Evolutionary conservation across 2,329 filamentous ascomycete species (phyloP).

Genomic region (Aureobasidium sp.): DNA sequence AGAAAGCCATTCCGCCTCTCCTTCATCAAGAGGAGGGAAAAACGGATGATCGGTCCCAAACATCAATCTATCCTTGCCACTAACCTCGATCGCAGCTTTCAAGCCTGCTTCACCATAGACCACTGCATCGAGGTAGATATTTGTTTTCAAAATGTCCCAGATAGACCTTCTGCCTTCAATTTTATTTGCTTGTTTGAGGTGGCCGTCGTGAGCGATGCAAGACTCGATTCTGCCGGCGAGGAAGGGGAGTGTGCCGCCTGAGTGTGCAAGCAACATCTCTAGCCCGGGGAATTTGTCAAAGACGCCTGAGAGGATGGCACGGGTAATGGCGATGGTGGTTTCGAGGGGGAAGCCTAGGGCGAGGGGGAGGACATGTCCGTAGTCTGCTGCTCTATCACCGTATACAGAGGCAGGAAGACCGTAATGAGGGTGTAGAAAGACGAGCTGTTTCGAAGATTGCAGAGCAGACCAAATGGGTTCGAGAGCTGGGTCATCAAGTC

Average conservation of each 20-base stretch:
- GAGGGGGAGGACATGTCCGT: constrained; percentile 88
- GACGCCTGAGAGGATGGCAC: constrained; percentile 89
- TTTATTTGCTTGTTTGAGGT: constrained; percentile 72
- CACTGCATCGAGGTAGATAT: constrained; percentile 90
- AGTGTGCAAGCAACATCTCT: constrained; percentile 84
- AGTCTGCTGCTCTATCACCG: constrained; percentile 73
- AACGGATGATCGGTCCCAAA: constrained; percentile 90
- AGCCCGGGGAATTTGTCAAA: constrained; percentile 80
- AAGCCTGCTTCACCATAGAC: constrained; percentile 81
- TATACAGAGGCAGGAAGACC: constrained; percentile 85
- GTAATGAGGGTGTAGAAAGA: constrained; percentile 95
- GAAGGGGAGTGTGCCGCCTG: constrained; percentile 89
- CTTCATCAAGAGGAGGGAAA: constrained; percentile 76
- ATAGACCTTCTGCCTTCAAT: constrained; percentile 62
- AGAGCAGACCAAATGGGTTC: constrained; percentile 78
- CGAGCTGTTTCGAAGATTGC: constrained; percentile 67
- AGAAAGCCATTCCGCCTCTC: constrained; percentile 75
- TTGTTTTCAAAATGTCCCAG: constrained; percentile 74
- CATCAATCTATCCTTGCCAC: constrained; percentile 74
- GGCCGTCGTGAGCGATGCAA: constrained; percentile 84
- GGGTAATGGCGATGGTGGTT: constrained; percentile 88
- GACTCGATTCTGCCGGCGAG: constrained; percentile 90
- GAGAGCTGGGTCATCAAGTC: constrained; percentile 80
- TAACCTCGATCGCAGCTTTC: constrained; percentile 74
- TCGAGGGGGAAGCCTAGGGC: constrained; percentile 92